A percentile compares a stretch with the other conserved stretches of the same genome.
Evolutionary conservation across 1,284 basidiomycete species (phyloP).

Genomic region (Ceratorhiza oryzae-sativae): DNA sequence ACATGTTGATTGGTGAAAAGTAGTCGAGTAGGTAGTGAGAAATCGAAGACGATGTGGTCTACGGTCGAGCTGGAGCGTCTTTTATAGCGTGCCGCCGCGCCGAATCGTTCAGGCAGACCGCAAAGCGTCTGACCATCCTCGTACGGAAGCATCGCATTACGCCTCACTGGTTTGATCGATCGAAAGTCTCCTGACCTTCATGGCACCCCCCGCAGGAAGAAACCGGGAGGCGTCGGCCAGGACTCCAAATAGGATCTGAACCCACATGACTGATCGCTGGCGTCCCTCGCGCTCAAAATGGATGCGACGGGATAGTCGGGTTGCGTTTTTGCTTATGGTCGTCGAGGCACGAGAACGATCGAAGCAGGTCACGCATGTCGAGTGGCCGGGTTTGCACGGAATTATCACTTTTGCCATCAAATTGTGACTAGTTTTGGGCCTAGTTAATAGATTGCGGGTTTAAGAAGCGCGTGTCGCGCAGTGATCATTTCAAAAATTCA

Average conservation of each 20-base stretch:
- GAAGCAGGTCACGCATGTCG: slow-evolving; percentile 9
- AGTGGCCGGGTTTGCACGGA: slow-evolving; percentile 20
- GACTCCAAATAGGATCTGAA: background rate
- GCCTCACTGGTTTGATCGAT: slow-evolving; percentile 15
- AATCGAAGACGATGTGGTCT: background rate
- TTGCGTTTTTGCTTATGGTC: slow-evolving; percentile 7
- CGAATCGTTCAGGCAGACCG: slow-evolving; percentile 26
- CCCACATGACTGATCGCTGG: background rate
- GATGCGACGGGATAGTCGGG: slow-evolving; percentile 6
- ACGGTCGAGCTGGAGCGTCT: background rate
- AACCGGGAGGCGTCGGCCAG: slow-evolving; percentile 20
- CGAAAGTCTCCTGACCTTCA: slow-evolving; percentile 34
- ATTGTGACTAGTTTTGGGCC: background rate
- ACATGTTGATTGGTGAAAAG: slow-evolving; percentile 5
- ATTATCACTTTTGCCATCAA: slow-evolving; percentile 2
- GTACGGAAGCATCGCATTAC: slow-evolving; percentile 10
- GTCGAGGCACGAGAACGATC: slow-evolving; percentile 2
- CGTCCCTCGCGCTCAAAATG: slow-evolving; percentile 1
- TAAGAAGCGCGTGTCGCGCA: background rate
- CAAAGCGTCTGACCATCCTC: slow-evolving; percentile 9
- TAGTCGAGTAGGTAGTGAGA: slow-evolving; percentile 5
- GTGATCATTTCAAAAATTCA: background rate
- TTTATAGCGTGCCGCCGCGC: slow-evolving; percentile 27
- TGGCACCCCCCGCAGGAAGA: slow-evolving; percentile 1
- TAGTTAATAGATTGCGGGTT: background rate